These are phyloP conservation scores for Rhazya stricta DNA, from an alignment of 257 asterid species.

Conservation along the genomic window DNA sequence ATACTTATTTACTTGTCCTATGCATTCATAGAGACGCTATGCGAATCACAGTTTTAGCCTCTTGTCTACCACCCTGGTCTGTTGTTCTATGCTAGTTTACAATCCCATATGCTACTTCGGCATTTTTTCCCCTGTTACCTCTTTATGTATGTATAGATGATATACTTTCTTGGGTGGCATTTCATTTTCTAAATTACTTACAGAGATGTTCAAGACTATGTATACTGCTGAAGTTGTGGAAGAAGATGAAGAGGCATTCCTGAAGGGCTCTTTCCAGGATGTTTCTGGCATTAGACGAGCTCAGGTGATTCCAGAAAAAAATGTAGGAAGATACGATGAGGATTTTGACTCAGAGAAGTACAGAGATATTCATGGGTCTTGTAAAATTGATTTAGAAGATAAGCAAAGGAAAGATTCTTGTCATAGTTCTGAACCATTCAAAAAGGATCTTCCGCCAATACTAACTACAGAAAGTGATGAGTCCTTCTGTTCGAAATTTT, in stretches of 20 bases:
- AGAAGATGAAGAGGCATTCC: constrained; percentile 82
- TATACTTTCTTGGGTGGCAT: background rate
- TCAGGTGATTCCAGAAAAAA: constrained; percentile 34
- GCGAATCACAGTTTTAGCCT: background rate
- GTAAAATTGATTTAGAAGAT: constrained; percentile 29
- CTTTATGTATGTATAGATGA: constrained; percentile 1
- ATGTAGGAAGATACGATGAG: constrained; percentile 26
- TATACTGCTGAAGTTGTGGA: constrained; percentile 56
- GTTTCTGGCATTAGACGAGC: constrained; percentile 47
- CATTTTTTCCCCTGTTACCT: background rate
- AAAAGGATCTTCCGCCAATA: constrained; percentile 33
- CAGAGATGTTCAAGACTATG: constrained; percentile 68
- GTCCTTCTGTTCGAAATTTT: constrained; percentile 42
- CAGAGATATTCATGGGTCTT: constrained; percentile 37
- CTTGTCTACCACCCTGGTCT: background rate
- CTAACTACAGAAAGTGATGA: constrained; percentile 41
- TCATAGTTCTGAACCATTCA: constrained; percentile 66
- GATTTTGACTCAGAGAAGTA: constrained; percentile 42
- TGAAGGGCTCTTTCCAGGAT: constrained; percentile 64
- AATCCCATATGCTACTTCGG: background rate
- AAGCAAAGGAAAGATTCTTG: constrained; percentile 49
- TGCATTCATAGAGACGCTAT: background rate
- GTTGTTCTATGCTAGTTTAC: background rate
- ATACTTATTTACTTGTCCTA: background rate
- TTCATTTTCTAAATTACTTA: constrained; percentile 17